phyloP scores from a whole-genome alignment of 208 protist species.

The Crithidia expoeki region DNA sequence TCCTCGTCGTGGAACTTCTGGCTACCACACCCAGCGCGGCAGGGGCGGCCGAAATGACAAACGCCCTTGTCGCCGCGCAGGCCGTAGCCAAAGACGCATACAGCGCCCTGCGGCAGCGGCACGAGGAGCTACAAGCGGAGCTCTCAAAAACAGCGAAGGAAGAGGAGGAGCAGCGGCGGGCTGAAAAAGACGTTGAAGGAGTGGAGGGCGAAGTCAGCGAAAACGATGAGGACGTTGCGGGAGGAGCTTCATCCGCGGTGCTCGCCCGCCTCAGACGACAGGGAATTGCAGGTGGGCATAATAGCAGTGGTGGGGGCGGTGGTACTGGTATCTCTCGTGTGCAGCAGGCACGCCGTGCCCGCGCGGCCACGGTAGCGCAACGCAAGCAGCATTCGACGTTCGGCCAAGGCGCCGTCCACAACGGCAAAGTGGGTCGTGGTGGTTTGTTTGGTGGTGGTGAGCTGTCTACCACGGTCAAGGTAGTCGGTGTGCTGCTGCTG shows the following conservation, averaged over 20 bases:
- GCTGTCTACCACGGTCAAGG: constrained; percentile 27
- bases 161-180: constrained; percentile 13
- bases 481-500: constrained; percentile 28
- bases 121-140: constrained; percentile 10
- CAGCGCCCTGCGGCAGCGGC: constrained; percentile 2
- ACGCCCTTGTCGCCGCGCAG: constrained; percentile 7
- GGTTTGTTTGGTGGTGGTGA: constrained; percentile 9
- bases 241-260: not conserved
- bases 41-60: constrained; percentile 3
- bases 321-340: constrained; percentile 35
- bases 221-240: not conserved
- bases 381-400: constrained; percentile 17
- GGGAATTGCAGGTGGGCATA: not conserved
- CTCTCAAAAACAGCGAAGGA: constrained; percentile 5
- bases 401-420: not conserved
- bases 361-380: constrained; percentile 26
- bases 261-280: constrained; percentile 5
- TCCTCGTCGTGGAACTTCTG: constrained; percentile 12
- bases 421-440: not conserved
- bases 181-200: constrained; percentile 13
- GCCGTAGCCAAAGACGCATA: not conserved
- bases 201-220: constrained; percentile 5
- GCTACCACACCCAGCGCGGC: not conserved
- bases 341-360: constrained; percentile 57
- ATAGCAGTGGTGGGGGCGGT: not conserved